These are phyloP conservation scores for Lentinus brumalis DNA, from an alignment of 768 basidiomycete species.

Conservation along the genomic window DNA sequence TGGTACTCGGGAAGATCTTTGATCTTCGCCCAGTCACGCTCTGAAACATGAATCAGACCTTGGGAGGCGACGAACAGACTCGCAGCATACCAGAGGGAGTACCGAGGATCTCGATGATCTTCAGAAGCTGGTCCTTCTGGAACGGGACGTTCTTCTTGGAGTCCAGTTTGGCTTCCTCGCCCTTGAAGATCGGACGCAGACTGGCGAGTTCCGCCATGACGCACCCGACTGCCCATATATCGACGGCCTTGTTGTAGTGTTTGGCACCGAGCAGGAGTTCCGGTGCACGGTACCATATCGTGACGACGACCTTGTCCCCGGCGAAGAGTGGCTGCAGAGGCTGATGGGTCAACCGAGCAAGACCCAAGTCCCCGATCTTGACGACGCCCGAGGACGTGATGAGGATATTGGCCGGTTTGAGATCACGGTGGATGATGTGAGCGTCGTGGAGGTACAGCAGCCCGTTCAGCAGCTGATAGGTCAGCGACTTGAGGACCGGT, in stretches of 20 bases:
- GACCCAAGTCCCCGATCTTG: slow-evolving; percentile 97
- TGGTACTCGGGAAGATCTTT: slow-evolving; percentile 86
- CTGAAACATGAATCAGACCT: slow-evolving; percentile 39
- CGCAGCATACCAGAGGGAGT: slow-evolving; percentile 72
- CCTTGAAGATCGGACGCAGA: slow-evolving; percentile 96
- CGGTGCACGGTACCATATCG: slow-evolving; percentile 99
- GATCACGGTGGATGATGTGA: slow-evolving; percentile 95
- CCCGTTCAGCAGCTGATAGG: slow-evolving; percentile 93
- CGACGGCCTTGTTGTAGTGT: slow-evolving; percentile 96
- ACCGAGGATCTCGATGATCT: slow-evolving; percentile 95
- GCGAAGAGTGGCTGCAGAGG: slow-evolving; percentile 90
- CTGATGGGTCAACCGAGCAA: slow-evolving; percentile 88
- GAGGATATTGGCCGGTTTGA: slow-evolving; percentile 98
- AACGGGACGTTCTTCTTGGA: slow-evolving; percentile 97
- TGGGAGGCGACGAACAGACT: background rate
- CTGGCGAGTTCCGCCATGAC: slow-evolving; percentile 96
- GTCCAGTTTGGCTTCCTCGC: slow-evolving; percentile 97
- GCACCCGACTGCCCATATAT: slow-evolving; percentile 98
- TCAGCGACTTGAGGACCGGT: slow-evolving; percentile 87
- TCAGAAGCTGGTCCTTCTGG: slow-evolving; percentile 91
- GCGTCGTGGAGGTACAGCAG: slow-evolving; percentile 92
- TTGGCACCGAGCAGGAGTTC: slow-evolving; percentile 95
- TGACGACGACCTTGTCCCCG: slow-evolving; percentile 98
- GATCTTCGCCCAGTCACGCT: slow-evolving; percentile 86
- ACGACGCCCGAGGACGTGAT: slow-evolving; percentile 87